These are phyloP conservation scores for Nosema muscidifuracis DNA, from an alignment of 371 early-diverging fungal genomes.

Conservation along the genomic window DNA sequence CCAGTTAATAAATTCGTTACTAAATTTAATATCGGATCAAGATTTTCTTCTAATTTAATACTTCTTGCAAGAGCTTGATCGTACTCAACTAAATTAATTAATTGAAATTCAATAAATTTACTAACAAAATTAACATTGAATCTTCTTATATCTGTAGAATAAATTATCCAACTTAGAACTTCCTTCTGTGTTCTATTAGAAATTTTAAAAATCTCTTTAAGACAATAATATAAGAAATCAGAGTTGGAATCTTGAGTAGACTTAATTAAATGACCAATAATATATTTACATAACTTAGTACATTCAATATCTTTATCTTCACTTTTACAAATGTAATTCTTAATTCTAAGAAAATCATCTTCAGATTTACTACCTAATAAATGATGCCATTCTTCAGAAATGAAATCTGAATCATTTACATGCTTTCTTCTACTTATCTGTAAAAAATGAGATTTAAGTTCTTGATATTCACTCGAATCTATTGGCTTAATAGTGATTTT, in stretches of 20 bases:
- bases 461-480: constrained; percentile 60
- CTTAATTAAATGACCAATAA: constrained; percentile 49
- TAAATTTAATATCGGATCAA: constrained; percentile 53
- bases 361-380: constrained; percentile 21
- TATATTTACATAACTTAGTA: constrained; percentile 47
- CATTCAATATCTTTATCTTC: constrained; percentile 45
- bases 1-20: constrained; percentile 44
- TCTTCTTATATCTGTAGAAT: constrained; percentile 58
- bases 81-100: constrained; percentile 59
- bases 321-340: not conserved
- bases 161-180: constrained; percentile 61
- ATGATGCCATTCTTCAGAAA: constrained; percentile 44
- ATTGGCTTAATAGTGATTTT: constrained; percentile 52
- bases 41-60: constrained; percentile 38
- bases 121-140: constrained; percentile 54
- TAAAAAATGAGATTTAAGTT: constrained; percentile 53
- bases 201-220: constrained; percentile 55
- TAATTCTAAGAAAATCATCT: constrained; percentile 27
- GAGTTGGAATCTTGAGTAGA: constrained; percentile 9
- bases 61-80: constrained; percentile 58
- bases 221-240: constrained; percentile 56
- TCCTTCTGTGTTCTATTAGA: constrained; percentile 57
- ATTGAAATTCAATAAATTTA: constrained; percentile 59
- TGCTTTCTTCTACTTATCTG: constrained; percentile 54
- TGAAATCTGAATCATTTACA: constrained; percentile 25